phyloP scores from a whole-genome alignment of 257 asterid genomes.

The Solanum arcanum region DNA sequence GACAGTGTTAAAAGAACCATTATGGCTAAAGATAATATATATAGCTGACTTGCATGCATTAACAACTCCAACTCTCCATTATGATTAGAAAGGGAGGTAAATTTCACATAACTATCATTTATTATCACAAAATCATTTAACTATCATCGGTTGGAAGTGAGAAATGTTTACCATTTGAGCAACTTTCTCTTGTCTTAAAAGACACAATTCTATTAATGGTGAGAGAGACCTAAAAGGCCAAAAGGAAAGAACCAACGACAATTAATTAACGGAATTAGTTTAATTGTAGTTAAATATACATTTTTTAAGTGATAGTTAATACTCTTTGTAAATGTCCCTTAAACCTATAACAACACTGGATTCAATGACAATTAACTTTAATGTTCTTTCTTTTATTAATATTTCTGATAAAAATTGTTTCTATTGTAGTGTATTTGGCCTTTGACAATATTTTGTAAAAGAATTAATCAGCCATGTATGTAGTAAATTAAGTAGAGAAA shows the following conservation, averaged over 20 bases:
- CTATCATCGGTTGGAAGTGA: too few species aligned
- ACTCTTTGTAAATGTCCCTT: too few species aligned
- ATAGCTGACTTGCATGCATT: background rate
- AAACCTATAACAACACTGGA: background rate
- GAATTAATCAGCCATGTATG: background rate
- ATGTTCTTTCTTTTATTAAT: background rate
- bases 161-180: too few species aligned
- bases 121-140: too few species aligned
- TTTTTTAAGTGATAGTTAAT: too few species aligned
- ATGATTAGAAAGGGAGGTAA: background rate
- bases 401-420: background rate
- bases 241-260: too few species aligned
- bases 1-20: background rate
- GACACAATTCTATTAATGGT: too few species aligned
- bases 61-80: background rate
- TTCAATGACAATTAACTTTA: background rate
- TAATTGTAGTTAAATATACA: too few species aligned
- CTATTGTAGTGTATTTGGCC: fast-evolving
- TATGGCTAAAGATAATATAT: too few species aligned
- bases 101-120: background rate
- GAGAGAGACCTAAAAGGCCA: too few species aligned
- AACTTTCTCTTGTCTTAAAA: too few species aligned
- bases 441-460: background rate
- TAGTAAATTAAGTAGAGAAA: background rate
- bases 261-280: too few species aligned